Base-by-base conservation (phyloP, 768 basidiomycete genomes). In the Pilatotrama ljubarskyi region DNA sequence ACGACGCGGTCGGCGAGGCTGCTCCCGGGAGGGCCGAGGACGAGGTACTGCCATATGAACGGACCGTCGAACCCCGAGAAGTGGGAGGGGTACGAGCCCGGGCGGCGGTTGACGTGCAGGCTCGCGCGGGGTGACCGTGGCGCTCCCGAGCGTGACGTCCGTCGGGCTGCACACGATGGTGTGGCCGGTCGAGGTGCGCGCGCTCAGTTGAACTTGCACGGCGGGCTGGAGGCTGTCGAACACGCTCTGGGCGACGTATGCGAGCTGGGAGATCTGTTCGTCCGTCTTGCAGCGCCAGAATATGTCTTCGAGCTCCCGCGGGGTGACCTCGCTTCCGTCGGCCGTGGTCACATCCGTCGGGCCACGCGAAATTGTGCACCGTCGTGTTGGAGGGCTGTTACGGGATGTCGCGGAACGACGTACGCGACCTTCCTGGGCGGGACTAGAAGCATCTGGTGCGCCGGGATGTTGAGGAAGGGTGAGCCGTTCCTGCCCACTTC, bases 251-350 rank as follows among this genome's bases (percentile, higher is more conserved):
- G 63, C 61, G 47, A 47, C 62, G 37, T 64, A 61, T 1, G 59
- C 58, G 37, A 66, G 55, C 22, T 61, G 35, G 49, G 54, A 64
- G 4, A 55, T 50, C 22, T 44, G 61, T 49, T 68, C 55, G 62
- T 38, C 60, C 13, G 38, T 41, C 55, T 68, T 64, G 57, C 64
- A 65, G 15, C 62, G 58, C 64, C 64, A 66, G 54, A 42, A 68
- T 18, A 61, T 58, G 54, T 61, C 49, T 54, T 65, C 66, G 46
- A 65, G 37, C 47, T 61, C 66, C 25, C 55, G 49, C 7, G 62
- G 54, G 5, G 58, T 55, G 37, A 64, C 55, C 18, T 20, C 20
- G n/a, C 38, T 2, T 13, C 53, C 51, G 17, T 17, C 17, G 13
- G 51, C 36, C 15, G 37, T 36, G 49, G 38, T 55, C 17, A 63